phyloP scores from a whole-genome alignment of 306 rosid species.

The Macrotyloma uniflorum region DNA sequence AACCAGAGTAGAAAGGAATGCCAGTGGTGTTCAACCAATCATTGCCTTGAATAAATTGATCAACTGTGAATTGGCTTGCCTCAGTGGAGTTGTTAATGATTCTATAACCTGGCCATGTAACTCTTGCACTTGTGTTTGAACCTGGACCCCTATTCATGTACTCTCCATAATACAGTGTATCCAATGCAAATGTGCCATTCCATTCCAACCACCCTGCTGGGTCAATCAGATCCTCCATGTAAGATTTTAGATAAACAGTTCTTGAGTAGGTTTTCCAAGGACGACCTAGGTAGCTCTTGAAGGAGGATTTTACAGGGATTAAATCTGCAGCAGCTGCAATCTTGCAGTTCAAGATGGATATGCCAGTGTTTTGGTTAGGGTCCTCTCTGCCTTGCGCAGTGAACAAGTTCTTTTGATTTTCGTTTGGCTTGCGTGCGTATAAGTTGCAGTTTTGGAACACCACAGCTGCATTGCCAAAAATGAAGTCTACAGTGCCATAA shows the following conservation, averaged over 20 bases:
- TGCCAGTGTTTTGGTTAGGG: conserved; percentile 88
- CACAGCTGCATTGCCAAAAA: conserved; percentile 80
- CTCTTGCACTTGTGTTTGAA: conserved; percentile 62
- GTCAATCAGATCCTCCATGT: conserved; percentile 62
- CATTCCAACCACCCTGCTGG: conserved; percentile 88
- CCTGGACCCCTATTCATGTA: conserved; percentile 73
- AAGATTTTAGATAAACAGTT: conserved; percentile 56
- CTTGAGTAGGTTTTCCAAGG: conserved; percentile 82
- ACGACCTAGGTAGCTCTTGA: conserved; percentile 66
- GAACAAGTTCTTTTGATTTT: conserved; percentile 68
- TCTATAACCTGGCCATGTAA: conserved; percentile 74
- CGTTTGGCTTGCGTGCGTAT: conserved; percentile 71
- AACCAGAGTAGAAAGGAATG: conserved; percentile 50
- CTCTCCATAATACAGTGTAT: conserved; percentile 77
- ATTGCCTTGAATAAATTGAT: conserved; percentile 54
- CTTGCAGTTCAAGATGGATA: conserved; percentile 64
- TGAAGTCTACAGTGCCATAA: conserved; percentile 83
- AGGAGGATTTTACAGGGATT: conserved; percentile 48
- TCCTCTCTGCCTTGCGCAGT: conserved; percentile 88
- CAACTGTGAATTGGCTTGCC: conserved; percentile 68
- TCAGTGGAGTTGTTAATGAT: conserved; percentile 59
- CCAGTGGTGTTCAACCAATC: conserved; percentile 68
- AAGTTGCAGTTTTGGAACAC: conserved; percentile 77
- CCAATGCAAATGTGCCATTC: conserved; percentile 73
- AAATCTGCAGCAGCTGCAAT: conserved; percentile 71